Percentiles rank a stretch among this genome's conserved stretches.
phyloP scores from a whole-genome alignment of 1,139 yeast species.

The Pichia sp. region DNA sequence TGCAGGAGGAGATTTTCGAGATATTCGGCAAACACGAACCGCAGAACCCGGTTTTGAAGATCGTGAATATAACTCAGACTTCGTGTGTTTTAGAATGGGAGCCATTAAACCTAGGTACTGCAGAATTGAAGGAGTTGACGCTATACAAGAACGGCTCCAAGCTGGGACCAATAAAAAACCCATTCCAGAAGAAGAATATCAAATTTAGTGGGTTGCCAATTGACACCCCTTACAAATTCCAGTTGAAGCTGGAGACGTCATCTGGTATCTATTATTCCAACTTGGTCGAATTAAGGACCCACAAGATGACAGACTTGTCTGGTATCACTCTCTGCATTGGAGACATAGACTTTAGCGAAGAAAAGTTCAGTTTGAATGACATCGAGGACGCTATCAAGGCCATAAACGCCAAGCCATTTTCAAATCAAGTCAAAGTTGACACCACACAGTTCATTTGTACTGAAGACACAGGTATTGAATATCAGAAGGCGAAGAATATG shows the following conservation, averaged over 20 bases:
- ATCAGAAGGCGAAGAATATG: conserved; percentile 72
- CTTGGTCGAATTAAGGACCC: conserved; percentile 68
- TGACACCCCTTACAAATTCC: conserved; percentile 77
- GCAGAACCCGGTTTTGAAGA: conserved; percentile 60
- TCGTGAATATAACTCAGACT: conserved; percentile 85
- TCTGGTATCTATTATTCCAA: conserved; percentile 82
- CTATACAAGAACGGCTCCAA: conserved; percentile 76
- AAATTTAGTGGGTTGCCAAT: conserved; percentile 89
- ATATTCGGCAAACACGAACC: conserved; percentile 77
- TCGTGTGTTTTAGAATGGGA: conserved; percentile 96
- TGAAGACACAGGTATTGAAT: conserved; percentile 43
- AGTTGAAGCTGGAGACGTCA: conserved; percentile 75
- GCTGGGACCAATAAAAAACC: conserved; percentile 82
- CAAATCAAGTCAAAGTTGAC: conserved; percentile 70
- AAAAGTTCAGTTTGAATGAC: conserved; percentile 53
- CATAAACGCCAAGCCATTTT: conserved; percentile 85
- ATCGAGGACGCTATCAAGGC: conserved; percentile 57
- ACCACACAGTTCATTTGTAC: conserved; percentile 94
- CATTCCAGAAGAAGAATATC: conserved; percentile 72
- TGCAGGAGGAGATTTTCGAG: conserved; percentile 70
- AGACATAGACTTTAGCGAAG: conserved; percentile 55
- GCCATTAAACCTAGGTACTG: conserved; percentile 74
- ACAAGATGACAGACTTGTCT: conserved; percentile 91
- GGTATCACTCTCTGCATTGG: conserved; percentile 94
- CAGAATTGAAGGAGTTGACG: conserved; percentile 70